These are phyloP conservation scores for Zalerion maritima DNA, from an alignment of 495 filamentous ascomycete species.

Conservation along the genomic window DNA sequence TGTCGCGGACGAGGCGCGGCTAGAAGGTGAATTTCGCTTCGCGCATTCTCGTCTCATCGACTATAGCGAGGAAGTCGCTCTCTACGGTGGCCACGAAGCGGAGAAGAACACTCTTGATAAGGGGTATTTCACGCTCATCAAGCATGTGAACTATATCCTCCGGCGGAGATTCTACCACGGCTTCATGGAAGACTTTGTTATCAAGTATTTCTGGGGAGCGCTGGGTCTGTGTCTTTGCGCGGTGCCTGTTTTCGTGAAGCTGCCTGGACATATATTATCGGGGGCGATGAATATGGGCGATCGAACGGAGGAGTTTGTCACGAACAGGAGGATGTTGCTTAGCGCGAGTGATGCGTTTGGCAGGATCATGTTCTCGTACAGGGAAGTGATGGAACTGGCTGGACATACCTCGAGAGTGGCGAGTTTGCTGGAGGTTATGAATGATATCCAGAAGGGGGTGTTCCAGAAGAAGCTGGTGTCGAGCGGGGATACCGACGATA, in stretches of 20 bases:
- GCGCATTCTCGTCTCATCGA: constrained; percentile 90
- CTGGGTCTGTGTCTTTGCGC: constrained; percentile 87
- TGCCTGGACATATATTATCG: constrained; percentile 53
- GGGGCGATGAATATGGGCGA: constrained; percentile 67
- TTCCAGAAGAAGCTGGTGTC: constrained; percentile 96
- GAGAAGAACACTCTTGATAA: constrained; percentile 97
- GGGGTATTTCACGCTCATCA: constrained; percentile 96
- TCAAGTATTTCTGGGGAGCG: constrained; percentile 99
- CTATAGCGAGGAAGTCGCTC: constrained; percentile 83
- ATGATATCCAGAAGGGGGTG: constrained; percentile 72
- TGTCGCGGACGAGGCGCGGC: constrained; percentile 84
- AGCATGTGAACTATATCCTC: constrained; percentile 94
- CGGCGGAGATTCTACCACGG: constrained; percentile 82
- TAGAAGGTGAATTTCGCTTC: constrained; percentile 94
- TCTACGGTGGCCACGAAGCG: constrained; percentile 85
- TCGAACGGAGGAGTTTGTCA: constrained; percentile 88
- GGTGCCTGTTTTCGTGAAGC: constrained; percentile 87
- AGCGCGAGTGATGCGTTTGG: constrained; percentile 92
- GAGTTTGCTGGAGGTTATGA: constrained; percentile 80
- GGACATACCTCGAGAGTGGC: constrained; percentile 91
- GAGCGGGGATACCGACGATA: constrained; percentile 60
- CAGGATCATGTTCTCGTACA: constrained; percentile 95
- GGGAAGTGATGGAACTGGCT: constrained; percentile 87
- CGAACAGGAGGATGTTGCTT: constrained; percentile 79
- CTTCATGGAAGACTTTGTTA: constrained; percentile 97